These are phyloP conservation scores for Diaporthe sp. DNA, from an alignment of 2,329 filamentous ascomycete genomes.

Conservation along the genomic window DNA sequence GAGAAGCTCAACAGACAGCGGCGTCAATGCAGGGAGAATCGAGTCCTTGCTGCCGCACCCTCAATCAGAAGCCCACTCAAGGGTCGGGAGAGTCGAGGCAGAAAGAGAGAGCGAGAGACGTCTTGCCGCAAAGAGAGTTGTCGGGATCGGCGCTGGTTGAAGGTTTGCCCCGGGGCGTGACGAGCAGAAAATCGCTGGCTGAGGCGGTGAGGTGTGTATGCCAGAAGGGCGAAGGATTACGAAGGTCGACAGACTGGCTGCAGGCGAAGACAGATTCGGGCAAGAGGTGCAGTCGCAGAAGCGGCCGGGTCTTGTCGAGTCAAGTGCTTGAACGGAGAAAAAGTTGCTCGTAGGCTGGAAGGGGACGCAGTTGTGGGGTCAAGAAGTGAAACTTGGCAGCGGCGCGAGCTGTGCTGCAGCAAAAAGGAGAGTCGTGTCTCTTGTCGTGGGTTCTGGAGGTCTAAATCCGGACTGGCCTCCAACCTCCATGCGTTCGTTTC, in stretches of 20 bases:
- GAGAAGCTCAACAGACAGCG: constrained; percentile 27
- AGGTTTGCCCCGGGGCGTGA: constrained; percentile 13
- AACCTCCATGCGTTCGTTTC: constrained; percentile 13
- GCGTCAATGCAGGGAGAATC: constrained; percentile 24
- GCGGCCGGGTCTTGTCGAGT: constrained; percentile 15
- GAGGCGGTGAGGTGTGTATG: constrained; percentile 29
- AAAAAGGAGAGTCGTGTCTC: constrained; percentile 31
- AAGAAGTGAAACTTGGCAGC: constrained; percentile 36
- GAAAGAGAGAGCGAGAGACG: not conserved
- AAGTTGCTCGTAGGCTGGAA: constrained; percentile 25
- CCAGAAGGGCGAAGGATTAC: constrained; percentile 30
- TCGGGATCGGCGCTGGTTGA: constrained; percentile 3
- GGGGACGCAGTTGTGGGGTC: constrained; percentile 21
- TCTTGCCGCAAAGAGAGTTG: constrained; percentile 4
- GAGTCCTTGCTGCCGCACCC: constrained; percentile 21
- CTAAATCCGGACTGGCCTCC: constrained; percentile 10
- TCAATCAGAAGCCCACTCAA: constrained; percentile 29
- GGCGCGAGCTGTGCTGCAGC: constrained; percentile 31
- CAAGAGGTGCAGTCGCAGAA: constrained; percentile 6
- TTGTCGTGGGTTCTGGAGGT: constrained; percentile 19
- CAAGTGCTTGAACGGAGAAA: constrained; percentile 30
- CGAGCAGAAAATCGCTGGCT: constrained; percentile 23
- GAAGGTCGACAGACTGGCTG: constrained; percentile 18
- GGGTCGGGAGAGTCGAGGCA: not conserved
- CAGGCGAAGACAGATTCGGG: constrained; percentile 16